phyloP scores from a whole-genome alignment of 306 rosid genomes.

The Hylodesmum podocarpum region DNA sequence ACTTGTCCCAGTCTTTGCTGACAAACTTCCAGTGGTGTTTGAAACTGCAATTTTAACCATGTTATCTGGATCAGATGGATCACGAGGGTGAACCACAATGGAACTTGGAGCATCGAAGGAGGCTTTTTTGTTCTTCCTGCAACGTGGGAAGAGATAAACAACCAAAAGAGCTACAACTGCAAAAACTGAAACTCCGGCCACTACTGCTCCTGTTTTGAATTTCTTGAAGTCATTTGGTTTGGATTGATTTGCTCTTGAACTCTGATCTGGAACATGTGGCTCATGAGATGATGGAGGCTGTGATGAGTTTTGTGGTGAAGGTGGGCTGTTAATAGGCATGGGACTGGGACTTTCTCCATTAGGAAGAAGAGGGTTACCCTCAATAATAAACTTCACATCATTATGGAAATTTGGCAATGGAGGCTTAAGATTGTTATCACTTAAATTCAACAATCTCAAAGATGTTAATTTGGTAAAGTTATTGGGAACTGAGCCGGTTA shows the following conservation, averaged over 20 bases:
- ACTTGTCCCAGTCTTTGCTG: conserved; percentile 52
- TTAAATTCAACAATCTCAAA: conserved; percentile 64
- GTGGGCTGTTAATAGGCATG: conserved; percentile 28
- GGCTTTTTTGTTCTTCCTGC: conserved; percentile 44
- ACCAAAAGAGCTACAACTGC: conserved; percentile 30
- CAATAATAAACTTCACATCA: conserved; percentile 42
- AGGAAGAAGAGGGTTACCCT: conserved; percentile 58
- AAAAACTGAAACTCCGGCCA: conserved; percentile 35
- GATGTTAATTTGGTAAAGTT: conserved; percentile 48
- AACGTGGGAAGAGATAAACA: conserved; percentile 41
- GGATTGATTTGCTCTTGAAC: conserved; percentile 33
- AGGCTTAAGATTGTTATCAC: conserved; percentile 60
- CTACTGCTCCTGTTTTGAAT: conserved; percentile 29
- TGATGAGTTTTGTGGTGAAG: conserved; percentile 33
- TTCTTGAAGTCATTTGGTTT: conserved; percentile 30
- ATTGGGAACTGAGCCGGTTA: conserved; percentile 57
- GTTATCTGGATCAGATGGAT: conserved; percentile 55
- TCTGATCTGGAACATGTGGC: conserved; percentile 19
- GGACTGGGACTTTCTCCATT: conserved; percentile 32
- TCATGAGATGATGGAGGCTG: conserved; percentile 30
- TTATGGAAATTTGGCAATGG: conserved; percentile 61
- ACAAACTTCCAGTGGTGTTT: conserved; percentile 47
- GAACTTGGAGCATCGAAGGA: conserved; percentile 47
- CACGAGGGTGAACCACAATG: conserved; percentile 66
- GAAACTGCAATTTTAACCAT: conserved; percentile 60